Evolutionary conservation across 2,329 filamentous ascomycete species (phyloP), one percentile per base, ranked within the genome.

Genomic region (Calonectria pseudoturangicola): DNA sequence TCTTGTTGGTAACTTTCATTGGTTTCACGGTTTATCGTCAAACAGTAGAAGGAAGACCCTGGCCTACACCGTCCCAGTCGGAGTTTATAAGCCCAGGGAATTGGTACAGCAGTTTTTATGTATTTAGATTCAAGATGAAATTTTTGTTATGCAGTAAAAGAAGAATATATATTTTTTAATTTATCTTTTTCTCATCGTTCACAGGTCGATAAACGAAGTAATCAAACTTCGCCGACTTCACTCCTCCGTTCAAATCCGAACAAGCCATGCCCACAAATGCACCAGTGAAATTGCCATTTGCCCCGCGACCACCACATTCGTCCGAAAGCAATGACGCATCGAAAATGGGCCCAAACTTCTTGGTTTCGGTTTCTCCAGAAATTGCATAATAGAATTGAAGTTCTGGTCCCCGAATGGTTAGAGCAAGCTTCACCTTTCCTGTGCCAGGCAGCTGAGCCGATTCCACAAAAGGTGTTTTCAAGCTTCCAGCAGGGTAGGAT

Each of bases 231-330:
- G 89, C 89, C 63, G 83, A 78, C 68, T 81, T 74, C 9, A 83
- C 87, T n/a, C 85, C 86, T 2, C 89, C 89, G 67, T 91, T 90
- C 64, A 90, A 68, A 79, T 91, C 89, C 3, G 88, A 90, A 47
- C 87, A 88, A 1, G 89, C 89, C 73, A 91, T 81, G 0, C 89
- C 89, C 0, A 90, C 87, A 83, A 91, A 91, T 0, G 91, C 89
- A 0, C 91, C 91, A 0, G 90, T 92, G 73, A 92, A 92, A 80
- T 90, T 92, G 0, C 91, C 91, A 73, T 92, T 89, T 2, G 84
- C 86, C 72, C 88, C 86, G 72, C 92, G 90, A 0, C 90, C 90
- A 10, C 91, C 91, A 71, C 30, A 50, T 82, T 92, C 91, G 76
- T 92, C 91, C 13, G 87, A 90, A 12, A 92, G 73, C 16, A 92